Conservation (phyloP, 495 filamentous ascomycete species). For the Recurvomyces mirabilis region DNA sequence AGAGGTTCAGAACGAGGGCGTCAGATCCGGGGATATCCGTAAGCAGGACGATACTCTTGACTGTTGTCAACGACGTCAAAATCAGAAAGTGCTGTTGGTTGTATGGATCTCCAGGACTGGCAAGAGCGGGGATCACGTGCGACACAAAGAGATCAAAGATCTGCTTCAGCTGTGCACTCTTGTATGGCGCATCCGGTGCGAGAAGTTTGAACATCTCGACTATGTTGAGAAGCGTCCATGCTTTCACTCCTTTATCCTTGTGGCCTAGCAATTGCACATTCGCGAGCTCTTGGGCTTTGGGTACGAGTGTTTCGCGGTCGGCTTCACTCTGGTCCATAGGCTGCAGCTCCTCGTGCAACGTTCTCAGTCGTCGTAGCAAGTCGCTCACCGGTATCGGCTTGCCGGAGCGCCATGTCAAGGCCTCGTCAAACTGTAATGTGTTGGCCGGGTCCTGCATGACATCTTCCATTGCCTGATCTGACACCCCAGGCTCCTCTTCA, state of each 20-base stretch:
- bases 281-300: constrained; percentile 81
- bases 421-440: constrained; percentile 64
- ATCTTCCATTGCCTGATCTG: no score
- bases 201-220: constrained; percentile 90
- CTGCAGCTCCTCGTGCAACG: constrained; percentile 70
- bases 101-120: constrained; percentile 81
- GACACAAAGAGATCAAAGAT: constrained; percentile 83
- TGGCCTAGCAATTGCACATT: constrained; percentile 71
- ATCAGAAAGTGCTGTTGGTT: constrained; percentile 87
- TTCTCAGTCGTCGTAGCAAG: constrained; percentile 67
- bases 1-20: constrained; percentile 64
- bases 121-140: constrained; percentile 70
- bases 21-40: constrained; percentile 79
- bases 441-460: constrained; percentile 3
- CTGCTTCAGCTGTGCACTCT: constrained; percentile 81
- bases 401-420: constrained; percentile 84
- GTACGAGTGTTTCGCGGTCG: constrained; percentile 64
- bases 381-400: constrained; percentile 75
- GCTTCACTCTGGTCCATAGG: constrained; percentile 80
- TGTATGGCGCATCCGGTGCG: constrained; percentile 93
- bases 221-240: constrained; percentile 77
- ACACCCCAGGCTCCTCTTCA: no score
- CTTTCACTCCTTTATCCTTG: constrained; percentile 85
- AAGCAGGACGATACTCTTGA: constrained; percentile 88
- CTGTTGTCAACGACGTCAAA: constrained; percentile 73